Evolutionary conservation across 176 grass and related monocot species (phyloP).

Genomic region (Themeda triandra): DNA sequence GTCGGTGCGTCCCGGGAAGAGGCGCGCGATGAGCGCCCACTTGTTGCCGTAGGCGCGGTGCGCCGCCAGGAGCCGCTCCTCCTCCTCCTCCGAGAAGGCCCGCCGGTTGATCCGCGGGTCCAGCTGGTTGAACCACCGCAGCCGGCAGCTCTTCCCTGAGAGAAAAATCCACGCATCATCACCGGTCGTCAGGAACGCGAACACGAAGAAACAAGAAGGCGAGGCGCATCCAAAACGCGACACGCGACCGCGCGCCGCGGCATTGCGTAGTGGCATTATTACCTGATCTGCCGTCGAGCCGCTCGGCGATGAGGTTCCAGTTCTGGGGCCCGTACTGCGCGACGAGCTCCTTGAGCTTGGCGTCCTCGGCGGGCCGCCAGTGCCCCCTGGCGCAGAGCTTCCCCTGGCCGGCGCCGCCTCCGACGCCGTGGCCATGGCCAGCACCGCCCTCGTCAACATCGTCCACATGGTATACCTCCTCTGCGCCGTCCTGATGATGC

Average conservation of each 20-base stretch:
- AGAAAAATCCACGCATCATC: too few relatives aligned
- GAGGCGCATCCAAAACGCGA: background rate
- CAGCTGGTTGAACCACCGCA: conserved; percentile 95
- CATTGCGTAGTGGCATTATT: background rate
- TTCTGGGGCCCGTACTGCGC: conserved; percentile 67
- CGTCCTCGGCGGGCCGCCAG: conserved; percentile 83
- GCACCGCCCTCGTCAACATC: conserved; percentile 32
- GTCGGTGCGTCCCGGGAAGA: conserved; percentile 88
- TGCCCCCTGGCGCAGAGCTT: conserved; percentile 68
- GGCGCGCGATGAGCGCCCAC: conserved; percentile 79
- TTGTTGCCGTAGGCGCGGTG: conserved; percentile 88
- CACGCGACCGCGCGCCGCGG: too few relatives aligned
- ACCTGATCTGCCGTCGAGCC: conserved; percentile 88
- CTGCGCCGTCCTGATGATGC: background rate
- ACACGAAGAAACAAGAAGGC: background rate
- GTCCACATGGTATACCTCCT: conserved; percentile 22
- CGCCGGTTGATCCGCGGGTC: conserved; percentile 81
- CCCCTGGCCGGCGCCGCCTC: conserved; percentile 20
- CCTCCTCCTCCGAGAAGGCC: conserved; percentile 71
- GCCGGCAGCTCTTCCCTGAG: conserved; percentile 76
- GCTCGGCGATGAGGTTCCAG: conserved; percentile 94
- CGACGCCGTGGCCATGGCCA: conserved; percentile 7
- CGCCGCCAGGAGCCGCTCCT: conserved; percentile 71
- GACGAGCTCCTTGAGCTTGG: conserved; percentile 74
- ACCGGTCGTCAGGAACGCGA: too few relatives aligned